Conservation (phyloP, 768 basidiomycete species). For the Hypsizygus marmoreus region DNA sequence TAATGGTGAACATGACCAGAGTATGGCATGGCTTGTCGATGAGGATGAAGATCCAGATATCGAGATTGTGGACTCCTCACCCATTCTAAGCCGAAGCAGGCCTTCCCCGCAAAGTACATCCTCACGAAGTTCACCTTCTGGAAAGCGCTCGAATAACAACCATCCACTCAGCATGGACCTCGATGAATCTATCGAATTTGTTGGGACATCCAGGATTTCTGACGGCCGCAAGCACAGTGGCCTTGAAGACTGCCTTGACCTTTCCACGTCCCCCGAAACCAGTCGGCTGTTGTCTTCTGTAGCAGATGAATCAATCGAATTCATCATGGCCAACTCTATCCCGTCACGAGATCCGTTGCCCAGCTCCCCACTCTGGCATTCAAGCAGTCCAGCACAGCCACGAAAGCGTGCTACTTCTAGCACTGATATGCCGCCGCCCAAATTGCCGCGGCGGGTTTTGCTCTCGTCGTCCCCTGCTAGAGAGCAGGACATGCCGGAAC, state of each 20-base stretch:
- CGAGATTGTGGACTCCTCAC: slow-evolving; percentile 56
- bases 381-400: slow-evolving; percentile 16
- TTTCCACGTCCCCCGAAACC: not conserved
- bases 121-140: not conserved
- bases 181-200: slow-evolving; percentile 27
- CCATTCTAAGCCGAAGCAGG: slow-evolving; percentile 25
- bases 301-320: slow-evolving; percentile 20
- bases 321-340: slow-evolving; percentile 14
- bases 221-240: not conserved
- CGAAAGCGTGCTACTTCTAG: slow-evolving; percentile 7
- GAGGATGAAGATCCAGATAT: slow-evolving; percentile 62
- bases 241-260: slow-evolving; percentile 6
- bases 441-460: slow-evolving; percentile 20
- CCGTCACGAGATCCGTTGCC: not conserved
- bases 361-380: slow-evolving; percentile 13
- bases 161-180: not conserved
- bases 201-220: slow-evolving; percentile 2
- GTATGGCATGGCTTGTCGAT: slow-evolving; percentile 68
- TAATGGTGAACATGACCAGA: slow-evolving; percentile 28
- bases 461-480: slow-evolving; percentile 15
- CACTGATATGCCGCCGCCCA: slow-evolving; percentile 30
- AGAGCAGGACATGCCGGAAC: slow-evolving; percentile 20
- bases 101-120: too few relatives aligned
- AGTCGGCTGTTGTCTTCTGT: not conserved
- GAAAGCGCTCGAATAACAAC: not conserved